These are phyloP conservation scores for Pyrenophora teres DNA, from an alignment of 2,329 filamentous ascomycete species.

Conservation along the genomic window DNA sequence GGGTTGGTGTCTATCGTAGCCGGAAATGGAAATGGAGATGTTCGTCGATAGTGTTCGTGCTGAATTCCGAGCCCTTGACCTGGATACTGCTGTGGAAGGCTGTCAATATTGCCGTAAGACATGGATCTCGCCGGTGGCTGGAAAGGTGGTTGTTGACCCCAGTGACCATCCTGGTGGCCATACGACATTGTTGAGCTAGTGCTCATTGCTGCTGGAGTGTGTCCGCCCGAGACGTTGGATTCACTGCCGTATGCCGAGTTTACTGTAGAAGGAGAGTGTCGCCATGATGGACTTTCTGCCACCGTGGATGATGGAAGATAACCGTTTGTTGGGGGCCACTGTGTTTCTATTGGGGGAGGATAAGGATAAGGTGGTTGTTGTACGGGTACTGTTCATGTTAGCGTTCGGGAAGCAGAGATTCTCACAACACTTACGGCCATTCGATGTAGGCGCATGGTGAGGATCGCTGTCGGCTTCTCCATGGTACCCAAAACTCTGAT, in stretches of 20 bases:
- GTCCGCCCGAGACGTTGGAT: constrained; percentile 41
- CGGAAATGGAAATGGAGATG: constrained; percentile 43
- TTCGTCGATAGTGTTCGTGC: constrained; percentile 39
- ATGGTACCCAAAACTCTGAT: constrained; percentile 31
- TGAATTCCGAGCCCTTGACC: constrained; percentile 39
- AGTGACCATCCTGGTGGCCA: constrained; percentile 39
- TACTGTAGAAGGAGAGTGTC: constrained; percentile 41
- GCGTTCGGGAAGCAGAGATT: constrained; percentile 1
- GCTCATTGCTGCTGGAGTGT: constrained; percentile 44
- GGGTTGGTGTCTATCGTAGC: constrained; percentile 41
- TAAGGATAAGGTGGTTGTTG: constrained; percentile 42
- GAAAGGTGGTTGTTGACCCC: constrained; percentile 33
- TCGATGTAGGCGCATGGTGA: constrained; percentile 27
- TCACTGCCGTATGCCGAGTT: constrained; percentile 45
- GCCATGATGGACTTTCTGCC: constrained; percentile 44
- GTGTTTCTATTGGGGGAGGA: constrained; percentile 43
- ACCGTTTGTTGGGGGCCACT: constrained; percentile 40
- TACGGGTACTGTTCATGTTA: constrained; percentile 35
- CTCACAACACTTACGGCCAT: constrained; percentile 32
- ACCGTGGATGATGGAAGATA: constrained; percentile 45
- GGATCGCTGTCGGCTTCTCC: constrained; percentile 36
- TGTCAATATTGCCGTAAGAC: constrained; percentile 49
- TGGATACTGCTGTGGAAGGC: constrained; percentile 40
- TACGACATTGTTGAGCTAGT: constrained; percentile 45
- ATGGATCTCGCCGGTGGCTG: constrained; percentile 45